Base-by-base conservation (phyloP, 202 grass and related monocot species). In the Bolboschoenoplectus hybrid region DNA sequence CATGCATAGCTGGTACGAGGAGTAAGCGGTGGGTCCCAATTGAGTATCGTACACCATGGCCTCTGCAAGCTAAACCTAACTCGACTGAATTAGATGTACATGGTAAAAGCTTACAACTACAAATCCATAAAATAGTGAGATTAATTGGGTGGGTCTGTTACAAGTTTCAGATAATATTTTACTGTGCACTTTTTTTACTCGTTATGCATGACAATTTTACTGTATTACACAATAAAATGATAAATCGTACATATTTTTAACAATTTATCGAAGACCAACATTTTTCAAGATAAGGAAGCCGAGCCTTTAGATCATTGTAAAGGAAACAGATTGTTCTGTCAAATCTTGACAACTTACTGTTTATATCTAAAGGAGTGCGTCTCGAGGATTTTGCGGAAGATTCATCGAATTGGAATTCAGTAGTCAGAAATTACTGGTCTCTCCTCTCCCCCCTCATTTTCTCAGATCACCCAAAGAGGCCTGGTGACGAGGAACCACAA, bases 381-480 rank as follows among this genome's bases (percentile, higher is more conserved):
- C 80, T 90, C 0, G 92, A 99, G 82, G 89, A 88, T 51, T 97
- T 99, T 82, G 82, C 85, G 17, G 93, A 91, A 87, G 92, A 99
- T 87, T 86, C 89, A 77, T 86, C 90, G 81, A 97, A 80, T 55
- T 99, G 93, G 97, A 90, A 92, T 61, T 90, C 89, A 5, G 89
- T 93, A 80, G 89, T 91, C 80, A 89, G 85, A 52, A 94, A 99
- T 88, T 99, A 97, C 72, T 99, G 97, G 97, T 97, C 97, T 80
- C 91, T 99, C 86, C 81, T 99, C 57, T 99, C 97, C 47, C 93
- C 97, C 8, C 92, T 99, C 74, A 97, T 99, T 88, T 99, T 97
- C 89, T 99, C 97, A 69, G 97, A 99, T 92, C 97, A 99, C 89
- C 97, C 97, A 85, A 99, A 99, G 88, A 90, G 97, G 87, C 97